Base-by-base conservation (phyloP, 1,284 basidiomycete species). In the Ustilago tritici region DNA sequence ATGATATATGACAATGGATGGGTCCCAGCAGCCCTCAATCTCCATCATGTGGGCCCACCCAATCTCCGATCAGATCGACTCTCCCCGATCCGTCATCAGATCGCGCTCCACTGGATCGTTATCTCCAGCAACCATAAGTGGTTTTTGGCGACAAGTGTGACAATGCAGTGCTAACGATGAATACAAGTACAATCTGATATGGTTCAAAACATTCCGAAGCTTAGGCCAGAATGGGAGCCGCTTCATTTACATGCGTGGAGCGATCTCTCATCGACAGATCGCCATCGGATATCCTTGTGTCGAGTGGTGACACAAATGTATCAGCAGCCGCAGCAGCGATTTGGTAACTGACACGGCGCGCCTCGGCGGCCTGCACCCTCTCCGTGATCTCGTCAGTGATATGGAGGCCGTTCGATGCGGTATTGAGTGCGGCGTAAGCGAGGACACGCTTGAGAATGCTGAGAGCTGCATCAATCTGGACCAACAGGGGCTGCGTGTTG, bases 401-500 rank as follows among this genome's bases (percentile, higher is more conserved):
- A 19, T 63, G 57, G 32, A 66, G 32, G 9, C 50, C 70, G n/a
- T 55, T 61, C 28, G 38, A 2, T 0, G n/a, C 56, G 12, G 58
- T 53, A 49, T 69, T 65, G 23, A 62, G 34, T n/a, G 54, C 46
- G 1, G 56, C 59, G 36, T 57, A 34, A 4, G 65, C 70, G 23
- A 64, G 23, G 5, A 71, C 56, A 11, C 72, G 56, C 61, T 78
- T 75, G 40, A 78, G 56, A 3, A 69, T 50, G 47, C 9, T 62
- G 23, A 74, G 14, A 4, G 60, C 69, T 23, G 11, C n/a, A 15
- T 74, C 69, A 0, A 69, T 49, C 38, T 59, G 53, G 31, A 52
- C 36, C 40, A 64, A 15, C 1, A 66, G 52, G 8, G 59, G 50
- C 43, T 71, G 54, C 2, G 31, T 38, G 17, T 56, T 23, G 3